Percentiles rank a stretch among this genome's conserved stretches.
These are phyloP conservation scores for Stromatinia cepivora DNA, from an alignment of 2,329 filamentous ascomycete species.

Conservation along the genomic window DNA sequence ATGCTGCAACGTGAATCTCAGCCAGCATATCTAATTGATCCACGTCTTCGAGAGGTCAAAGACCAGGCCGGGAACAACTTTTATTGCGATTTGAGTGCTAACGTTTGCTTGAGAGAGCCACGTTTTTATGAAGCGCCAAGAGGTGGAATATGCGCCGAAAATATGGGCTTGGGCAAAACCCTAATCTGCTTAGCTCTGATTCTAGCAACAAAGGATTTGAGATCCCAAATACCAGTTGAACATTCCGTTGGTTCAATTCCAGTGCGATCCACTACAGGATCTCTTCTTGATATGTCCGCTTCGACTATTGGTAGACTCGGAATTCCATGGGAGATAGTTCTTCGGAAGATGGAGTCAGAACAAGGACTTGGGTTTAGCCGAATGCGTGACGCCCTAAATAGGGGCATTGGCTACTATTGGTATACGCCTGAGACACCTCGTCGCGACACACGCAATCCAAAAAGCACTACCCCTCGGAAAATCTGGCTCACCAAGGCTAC, in stretches of 20 bases:
- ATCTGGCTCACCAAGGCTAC: slow-evolving; percentile 69
- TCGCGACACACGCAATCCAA: slow-evolving; percentile 44
- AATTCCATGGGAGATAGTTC: slow-evolving; percentile 68
- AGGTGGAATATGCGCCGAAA: slow-evolving; percentile 78
- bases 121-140: slow-evolving; percentile 70
- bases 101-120: slow-evolving; percentile 63
- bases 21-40: slow-evolving; percentile 67
- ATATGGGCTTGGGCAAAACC: slow-evolving; percentile 85
- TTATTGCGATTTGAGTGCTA: slow-evolving; percentile 69
- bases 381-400: slow-evolving; percentile 49
- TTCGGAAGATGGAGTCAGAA: slow-evolving; percentile 47
- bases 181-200: slow-evolving; percentile 79
- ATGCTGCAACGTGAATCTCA: slow-evolving; percentile 82
- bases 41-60: slow-evolving; percentile 60
- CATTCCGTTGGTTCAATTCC: slow-evolving; percentile 49
- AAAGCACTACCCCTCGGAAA: slow-evolving; percentile 45
- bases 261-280: slow-evolving; percentile 53
- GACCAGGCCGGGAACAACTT: slow-evolving; percentile 64
- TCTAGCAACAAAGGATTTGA: slow-evolving; percentile 70
- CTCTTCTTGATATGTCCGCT: slow-evolving; percentile 75
- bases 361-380: not conserved
- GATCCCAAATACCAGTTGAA: slow-evolving; percentile 63
- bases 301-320: slow-evolving; percentile 64
- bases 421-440: slow-evolving; percentile 49
- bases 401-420: slow-evolving; percentile 61